Evolutionary conservation across 805 yeast species (phyloP).

Genomic region (Alloascoidea africana): DNA sequence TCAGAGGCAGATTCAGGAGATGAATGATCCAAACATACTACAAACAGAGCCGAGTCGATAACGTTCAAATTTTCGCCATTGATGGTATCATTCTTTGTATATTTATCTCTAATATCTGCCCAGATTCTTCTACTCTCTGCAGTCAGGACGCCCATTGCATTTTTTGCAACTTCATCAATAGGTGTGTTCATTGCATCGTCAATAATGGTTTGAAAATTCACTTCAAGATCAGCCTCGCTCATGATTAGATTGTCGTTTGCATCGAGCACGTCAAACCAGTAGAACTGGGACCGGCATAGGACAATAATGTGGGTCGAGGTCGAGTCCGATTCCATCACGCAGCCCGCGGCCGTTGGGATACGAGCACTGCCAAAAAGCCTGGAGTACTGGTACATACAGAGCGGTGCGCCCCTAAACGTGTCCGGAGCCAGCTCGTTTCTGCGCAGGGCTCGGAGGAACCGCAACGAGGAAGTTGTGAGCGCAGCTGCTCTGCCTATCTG

Average conservation of each 20-base stretch:
- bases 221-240: conserved; percentile 58
- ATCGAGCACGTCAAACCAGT: conserved; percentile 90
- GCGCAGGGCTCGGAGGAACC: conserved; percentile 69
- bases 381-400: conserved; percentile 87
- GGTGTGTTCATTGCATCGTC: conserved; percentile 46
- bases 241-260: conserved; percentile 53
- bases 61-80: conserved; percentile 61
- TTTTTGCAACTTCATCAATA: conserved; percentile 45
- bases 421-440: conserved; percentile 65
- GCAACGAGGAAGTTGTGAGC: conserved; percentile 61
- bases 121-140: conserved; percentile 82
- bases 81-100: conserved; percentile 23
- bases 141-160: conserved; percentile 79
- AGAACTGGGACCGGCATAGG: conserved; percentile 73
- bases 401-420: conserved; percentile 41
- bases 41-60: conserved; percentile 70
- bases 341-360: conserved; percentile 70
- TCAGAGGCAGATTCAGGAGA: conserved; percentile 40
- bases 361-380: conserved; percentile 79
- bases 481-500: conserved; percentile 76
- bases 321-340: conserved; percentile 71
- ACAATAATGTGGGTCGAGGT: conserved; percentile 71
- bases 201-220: conserved; percentile 62
- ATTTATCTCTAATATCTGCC: conserved; percentile 55
- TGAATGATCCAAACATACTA: conserved; percentile 72